Evolutionary conservation across 2,329 filamentous ascomycete species (phyloP), one percentile per base, ranked within the genome.

Genomic region (Neonectria punicea): DNA sequence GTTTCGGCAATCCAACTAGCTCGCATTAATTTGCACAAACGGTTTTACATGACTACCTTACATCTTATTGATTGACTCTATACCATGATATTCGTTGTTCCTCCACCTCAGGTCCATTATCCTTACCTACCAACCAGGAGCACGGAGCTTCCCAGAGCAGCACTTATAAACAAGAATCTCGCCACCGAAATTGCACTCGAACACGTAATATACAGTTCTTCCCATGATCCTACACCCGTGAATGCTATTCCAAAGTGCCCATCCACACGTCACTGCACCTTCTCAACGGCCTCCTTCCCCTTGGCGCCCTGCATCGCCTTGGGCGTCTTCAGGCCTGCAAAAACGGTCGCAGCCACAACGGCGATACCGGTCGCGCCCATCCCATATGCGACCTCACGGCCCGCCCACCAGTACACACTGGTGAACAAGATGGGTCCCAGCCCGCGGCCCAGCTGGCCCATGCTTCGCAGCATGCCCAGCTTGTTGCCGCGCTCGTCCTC

Each of bases 351-450:
- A 49, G 87, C 86, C 11, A 98, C 94, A 1, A 84, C 88, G 5
- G 92, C 79, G 83, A 98, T 97, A 5, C 93, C 94, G 13, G 88
- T 84, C 0, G 93, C 92, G 4, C 96, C 96, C 73, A 93, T 85
- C 1, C 84, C 85, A 79, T 98, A 99, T 2, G 96, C 96, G 11
- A 90, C 86, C 76, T 97, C 92, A 51, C 96, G 85, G 0, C 96
- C 96, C 7, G 93, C 94, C 96, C 96, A 99, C 96, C 96, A 99
- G 82, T 99, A 99, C 61, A 99, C 84, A 53, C 93, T 93, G 67
- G 96, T 98, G 77, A 99, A 99, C 39, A 97, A 81, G 5, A 99
- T 79, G 0, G 96, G 96, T 0, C 96, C 96, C 11, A 97, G 79
- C 0, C 94, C 93, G 36, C 96, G 87, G 3, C 96, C 96, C 4